Evolutionary conservation across 176 grass and related monocot genomes (phyloP), one percentile per base, ranked within the genome.

Genomic region (Ensete glaucum): DNA sequence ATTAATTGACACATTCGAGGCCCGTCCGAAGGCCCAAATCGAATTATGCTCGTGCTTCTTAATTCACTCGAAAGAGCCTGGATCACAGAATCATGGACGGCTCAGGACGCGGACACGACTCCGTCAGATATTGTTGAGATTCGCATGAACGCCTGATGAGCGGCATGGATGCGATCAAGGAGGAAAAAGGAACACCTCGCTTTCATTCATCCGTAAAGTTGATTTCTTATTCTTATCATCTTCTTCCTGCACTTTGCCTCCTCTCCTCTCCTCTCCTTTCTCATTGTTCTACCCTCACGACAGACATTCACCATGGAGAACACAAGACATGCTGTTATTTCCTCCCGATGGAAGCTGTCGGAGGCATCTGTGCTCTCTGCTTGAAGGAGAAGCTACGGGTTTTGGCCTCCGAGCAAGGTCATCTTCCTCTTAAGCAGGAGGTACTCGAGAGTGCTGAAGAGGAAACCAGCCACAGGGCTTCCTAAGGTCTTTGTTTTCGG

Each of bases 311-410:
- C 71, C 24, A 14, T 15, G 6, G 50, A 24, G 78, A 52, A 26
- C 66, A 68, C 43, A 50, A 76, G 27, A 6, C 73, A 29, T 80
- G 50, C 43, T 96, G 93, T 74, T 77, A 79, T 68, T 84, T 97
- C 79, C 93, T 90, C 25, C 90, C 90, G 12, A 58, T 78, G 69
- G 85, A 93, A 71, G 11, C 80, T 1, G 67, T 88, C 23, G 79
- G 90, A 48, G 93, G 93, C 27, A 86, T 93, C 0, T 97, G 93
- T 74, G 81, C 90, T 1, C 55, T 81, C 52, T 97, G 93, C 81
- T 85, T 97, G 83, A 88, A 57, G 79, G 93, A 90, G 23, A 85
- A 83, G 52, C 88, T 97, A 72, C 83, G 90, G 1, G 54, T 90
- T 1, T 79, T 96, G 64, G 85, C 87, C n/a, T 73, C 82, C 57